These are phyloP conservation scores for Telopea speciosissima DNA, from an alignment of 177 flowering plant genomes.

Conservation along the genomic window DNA sequence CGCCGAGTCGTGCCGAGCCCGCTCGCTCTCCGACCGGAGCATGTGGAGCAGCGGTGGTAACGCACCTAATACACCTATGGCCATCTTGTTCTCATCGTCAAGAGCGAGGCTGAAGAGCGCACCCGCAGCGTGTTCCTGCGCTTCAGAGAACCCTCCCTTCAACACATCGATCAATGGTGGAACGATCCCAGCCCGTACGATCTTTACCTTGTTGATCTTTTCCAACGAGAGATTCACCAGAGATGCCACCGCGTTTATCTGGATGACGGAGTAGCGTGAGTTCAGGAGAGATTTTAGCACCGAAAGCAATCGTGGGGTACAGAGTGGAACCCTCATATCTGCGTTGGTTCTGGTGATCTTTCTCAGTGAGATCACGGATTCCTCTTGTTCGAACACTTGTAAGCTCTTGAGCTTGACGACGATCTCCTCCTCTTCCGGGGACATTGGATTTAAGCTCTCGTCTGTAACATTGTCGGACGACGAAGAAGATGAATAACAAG, in stretches of 20 bases:
- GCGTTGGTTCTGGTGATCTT: slow-evolving; percentile 46
- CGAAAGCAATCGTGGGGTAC: slow-evolving; percentile 45
- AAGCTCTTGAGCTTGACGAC: slow-evolving; percentile 39
- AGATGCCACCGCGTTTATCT: slow-evolving; percentile 72
- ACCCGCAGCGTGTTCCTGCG: slow-evolving; percentile 96
- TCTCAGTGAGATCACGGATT: slow-evolving; percentile 45
- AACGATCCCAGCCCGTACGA: slow-evolving; percentile 74
- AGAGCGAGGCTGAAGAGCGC: slow-evolving; percentile 82
- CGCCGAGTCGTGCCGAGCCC: slow-evolving; percentile 78
- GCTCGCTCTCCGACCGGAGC: slow-evolving; percentile 55
- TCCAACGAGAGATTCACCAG: slow-evolving; percentile 85
- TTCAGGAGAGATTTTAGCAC: slow-evolving; percentile 38
- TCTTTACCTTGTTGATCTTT: slow-evolving; percentile 61
- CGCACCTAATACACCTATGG: slow-evolving; percentile 91
- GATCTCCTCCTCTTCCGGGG: slow-evolving; percentile 45
- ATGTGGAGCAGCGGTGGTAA: slow-evolving; percentile 67
- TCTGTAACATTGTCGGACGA: slow-evolving; percentile 29
- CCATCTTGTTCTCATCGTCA: slow-evolving; percentile 83
- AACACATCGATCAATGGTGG: slow-evolving; percentile 60
- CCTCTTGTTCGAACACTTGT: slow-evolving; percentile 62
- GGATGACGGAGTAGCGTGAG: slow-evolving; percentile 46
- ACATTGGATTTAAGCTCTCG: slow-evolving; percentile 24
- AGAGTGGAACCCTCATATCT: slow-evolving; percentile 45
- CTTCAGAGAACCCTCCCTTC: slow-evolving; percentile 54
- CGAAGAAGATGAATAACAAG: slow-evolving; percentile 49